Evolutionary conservation across 116 monocot genomes (phyloP).

Genomic region (Trichopus zeylanicus): DNA sequence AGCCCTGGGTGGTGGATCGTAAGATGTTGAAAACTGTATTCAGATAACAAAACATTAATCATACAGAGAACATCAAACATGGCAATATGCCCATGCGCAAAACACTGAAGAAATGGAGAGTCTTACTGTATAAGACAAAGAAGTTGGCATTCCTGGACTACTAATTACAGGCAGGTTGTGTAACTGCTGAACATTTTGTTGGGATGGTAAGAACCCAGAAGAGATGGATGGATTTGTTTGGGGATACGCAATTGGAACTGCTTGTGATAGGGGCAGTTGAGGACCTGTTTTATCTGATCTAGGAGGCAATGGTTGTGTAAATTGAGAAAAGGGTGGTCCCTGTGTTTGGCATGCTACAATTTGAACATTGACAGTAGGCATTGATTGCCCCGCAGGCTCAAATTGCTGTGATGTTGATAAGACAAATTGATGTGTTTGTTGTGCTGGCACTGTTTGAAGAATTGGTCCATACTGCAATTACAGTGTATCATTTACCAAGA

Average conservation of each 20-base stretch:
- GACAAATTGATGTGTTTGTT: constrained; percentile 52
- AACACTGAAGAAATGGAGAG: neutral
- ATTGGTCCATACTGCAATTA: constrained; percentile 64
- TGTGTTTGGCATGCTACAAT: constrained; percentile 38
- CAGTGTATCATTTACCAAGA: neutral
- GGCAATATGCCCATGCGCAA: neutral
- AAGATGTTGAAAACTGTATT: constrained; percentile 56
- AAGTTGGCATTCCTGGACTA: constrained; percentile 38
- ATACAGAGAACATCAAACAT: neutral
- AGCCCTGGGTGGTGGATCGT: constrained; percentile 33
- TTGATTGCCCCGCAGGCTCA: constrained; percentile 39
- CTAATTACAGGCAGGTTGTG: constrained; percentile 34
- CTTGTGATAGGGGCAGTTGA: constrained; percentile 40
- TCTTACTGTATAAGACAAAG: constrained; percentile 61
- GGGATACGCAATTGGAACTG: constrained; percentile 43
- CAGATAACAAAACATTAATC: neutral
- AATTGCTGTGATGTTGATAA: constrained; percentile 46
- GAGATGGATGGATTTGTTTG: constrained; percentile 40
- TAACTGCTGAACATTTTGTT: constrained; percentile 25
- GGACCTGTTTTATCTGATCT: constrained; percentile 33
- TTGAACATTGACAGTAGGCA: constrained; percentile 33
- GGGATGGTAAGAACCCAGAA: constrained; percentile 38
- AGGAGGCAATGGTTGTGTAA: constrained; percentile 35
- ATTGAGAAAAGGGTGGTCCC: constrained; percentile 30
- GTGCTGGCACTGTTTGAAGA: constrained; percentile 24